Conservation (phyloP, 768 basidiomycete genomes). For the Suillus clintonianus region DNA sequence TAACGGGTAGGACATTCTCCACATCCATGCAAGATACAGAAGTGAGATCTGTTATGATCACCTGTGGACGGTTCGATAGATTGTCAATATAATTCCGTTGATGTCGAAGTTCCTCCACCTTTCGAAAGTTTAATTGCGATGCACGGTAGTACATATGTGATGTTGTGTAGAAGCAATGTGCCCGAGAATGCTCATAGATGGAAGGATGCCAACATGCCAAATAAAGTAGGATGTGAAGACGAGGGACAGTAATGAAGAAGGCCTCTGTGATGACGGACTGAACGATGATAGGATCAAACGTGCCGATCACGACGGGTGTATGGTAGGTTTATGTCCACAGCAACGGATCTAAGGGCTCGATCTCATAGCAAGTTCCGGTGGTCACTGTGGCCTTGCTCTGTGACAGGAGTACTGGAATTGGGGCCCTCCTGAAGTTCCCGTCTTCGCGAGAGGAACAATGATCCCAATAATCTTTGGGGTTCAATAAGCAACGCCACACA, state of each 20-base stretch:
- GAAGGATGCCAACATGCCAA: not conserved
- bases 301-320: not conserved
- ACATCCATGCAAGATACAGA: conserved; percentile 16
- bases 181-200: not conserved
- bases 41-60: conserved; percentile 6
- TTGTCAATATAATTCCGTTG: not conserved
- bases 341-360: not conserved
- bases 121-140: not conserved
- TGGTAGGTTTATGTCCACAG: not conserved
- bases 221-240: not conserved
- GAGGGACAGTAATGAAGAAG: not conserved
- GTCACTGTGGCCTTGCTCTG: not conserved
- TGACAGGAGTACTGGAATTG: not conserved
- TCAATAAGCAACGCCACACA: conserved; percentile 6
- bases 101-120: not conserved
- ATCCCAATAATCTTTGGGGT: conserved; percentile 56
- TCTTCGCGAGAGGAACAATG: conserved; percentile 64
- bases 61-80: not conserved
- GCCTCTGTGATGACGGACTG: not conserved
- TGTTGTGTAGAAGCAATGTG: not conserved
- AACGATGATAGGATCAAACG: not conserved
- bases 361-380: conserved; percentile 1
- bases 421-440: conserved; percentile 25
- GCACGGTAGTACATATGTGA: conserved; percentile 2
- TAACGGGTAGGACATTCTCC: not conserved